Base-by-base conservation (phyloP, 352 stramenopile genomes). In the Pseudoperonospora humuli region DNA sequence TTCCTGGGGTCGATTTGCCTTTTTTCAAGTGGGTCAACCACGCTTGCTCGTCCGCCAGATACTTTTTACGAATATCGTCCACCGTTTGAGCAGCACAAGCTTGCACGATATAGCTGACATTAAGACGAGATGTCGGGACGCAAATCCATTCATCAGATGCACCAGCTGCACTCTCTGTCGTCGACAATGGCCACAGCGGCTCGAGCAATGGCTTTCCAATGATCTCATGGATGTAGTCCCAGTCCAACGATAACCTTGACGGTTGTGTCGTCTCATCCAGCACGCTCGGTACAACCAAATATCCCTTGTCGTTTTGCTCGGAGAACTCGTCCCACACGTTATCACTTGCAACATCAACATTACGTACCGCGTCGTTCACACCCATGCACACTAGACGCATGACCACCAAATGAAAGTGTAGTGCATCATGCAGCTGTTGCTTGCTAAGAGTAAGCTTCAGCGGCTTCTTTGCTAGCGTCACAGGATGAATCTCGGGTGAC, bases 241-340 rank as follows among this genome's bases (percentile, higher is more conserved):
- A 92, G 36, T 91, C 76, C 2, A 88, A 61, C 9, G 48, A 57
- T 18, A 62, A 26, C 11, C 48, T 44, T 7, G 50, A 23, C 3
- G 58, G 38, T 35, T 58, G 26, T 18, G 19, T 52, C 4, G 59
- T 44, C 5, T 57, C 42, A 42, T 70, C 45, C 25, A 64, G 3
- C 18, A 64, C 34, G n/a, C 67, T 77, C 11, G 80, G 75, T 1
- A 88, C 75, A 21, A 93, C 77, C 23, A 93, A 33, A 42, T 93
- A 93, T 2, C 81, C 81, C 37, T 93, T 93, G 62, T 93, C 81
- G 39, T 93, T 93, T 47, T 86, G 71, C 46, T 86, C 67, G 0
- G 81, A 89, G 9, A 93, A 93, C 36, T 91, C 78, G 28, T 84
- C 70, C 70, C 75, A 87, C 2, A 88, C 61, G 8, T 77, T 58